Evolutionary conservation across 2,329 filamentous ascomycete species (phyloP), one percentile per base, ranked within the genome.

Genomic region (Tolypocladium album): DNA sequence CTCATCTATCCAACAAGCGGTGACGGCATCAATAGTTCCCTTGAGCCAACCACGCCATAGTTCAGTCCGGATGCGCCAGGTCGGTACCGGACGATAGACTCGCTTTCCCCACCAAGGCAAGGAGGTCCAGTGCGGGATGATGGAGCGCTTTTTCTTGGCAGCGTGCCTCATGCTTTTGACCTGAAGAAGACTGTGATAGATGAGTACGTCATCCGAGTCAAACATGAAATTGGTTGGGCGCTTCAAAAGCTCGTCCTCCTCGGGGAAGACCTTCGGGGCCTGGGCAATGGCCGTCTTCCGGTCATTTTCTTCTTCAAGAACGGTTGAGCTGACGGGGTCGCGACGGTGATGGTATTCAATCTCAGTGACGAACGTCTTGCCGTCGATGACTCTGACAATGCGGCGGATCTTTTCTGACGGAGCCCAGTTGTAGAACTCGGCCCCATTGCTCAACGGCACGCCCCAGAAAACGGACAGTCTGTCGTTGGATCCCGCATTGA

Each of bases 1-100:
- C 67, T 81, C 79, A 62, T 81, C 79, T 67, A 80, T 73, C 74
- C 77, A 80, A 61, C 78, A 77, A 1, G 76, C 75, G 15, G 76
- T 76, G 8, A 80, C 74, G 17, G 76, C 79, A 57, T 82, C 79
- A 15, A 81, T 71, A 39, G 74, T 74, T 38, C 70, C 71, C 27
- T 76, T 74, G 57, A 79, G 76, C 79, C 79, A 81, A 17, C 73
- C 71, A 61, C 77, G 77, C 79, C 79, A 81, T 47, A 81, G 74
- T 61, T 76, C 70, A 1, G 77, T 79, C n/a, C 79, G 72, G 56
- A 79, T 73, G 56, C 70, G 75, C 61, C 77, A 78, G 9, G 79
- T 81, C 0, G 78, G 78, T 0, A 79, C 65, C 1, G 66, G 73
- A 2, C 67, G 65, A 60, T 71, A 71, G 12, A 72, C 66, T 39